Conservation (phyloP, 306 rosid species). For the Lablab purpureus region DNA sequence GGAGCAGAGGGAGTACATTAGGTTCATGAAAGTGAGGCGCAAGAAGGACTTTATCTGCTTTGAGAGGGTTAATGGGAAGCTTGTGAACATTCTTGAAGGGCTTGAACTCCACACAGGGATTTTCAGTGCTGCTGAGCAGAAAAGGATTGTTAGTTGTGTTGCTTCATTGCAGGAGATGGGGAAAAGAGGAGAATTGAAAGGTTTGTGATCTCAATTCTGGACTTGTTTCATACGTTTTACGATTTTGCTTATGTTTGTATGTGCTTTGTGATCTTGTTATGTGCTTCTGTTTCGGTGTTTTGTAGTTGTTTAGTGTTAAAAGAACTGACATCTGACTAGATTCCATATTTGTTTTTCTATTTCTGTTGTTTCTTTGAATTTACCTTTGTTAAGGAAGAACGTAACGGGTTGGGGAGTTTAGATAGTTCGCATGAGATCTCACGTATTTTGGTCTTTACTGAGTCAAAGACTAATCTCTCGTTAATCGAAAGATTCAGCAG, state of each 20-base stretch:
- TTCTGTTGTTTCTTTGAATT: conserved; percentile 16
- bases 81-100: conserved; percentile 80
- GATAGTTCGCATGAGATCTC: neutral
- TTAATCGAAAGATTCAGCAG: neutral
- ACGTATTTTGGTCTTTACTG: neutral
- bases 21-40: conserved; percentile 73
- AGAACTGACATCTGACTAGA: neutral
- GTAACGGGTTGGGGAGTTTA: neutral
- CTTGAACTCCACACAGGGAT: conserved; percentile 89
- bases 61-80: conserved; percentile 76
- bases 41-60: conserved; percentile 72
- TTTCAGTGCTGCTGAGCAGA: conserved; percentile 92
- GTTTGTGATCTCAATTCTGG: conserved; percentile 54
- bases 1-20: conserved; percentile 77
- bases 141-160: conserved; percentile 70
- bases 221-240: neutral
- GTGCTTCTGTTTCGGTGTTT: neutral
- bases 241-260: neutral
- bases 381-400: neutral
- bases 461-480: neutral
- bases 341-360: conserved; percentile 15
- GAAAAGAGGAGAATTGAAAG: conserved; percentile 77
- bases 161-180: conserved; percentile 74
- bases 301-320: neutral
- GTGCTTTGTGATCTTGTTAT: neutral